Percentiles rank a stretch among this genome's conserved stretches.
These are phyloP conservation scores for Starmerella vaccinii DNA, from an alignment of 805 yeast species.

Conservation along the genomic window DNA sequence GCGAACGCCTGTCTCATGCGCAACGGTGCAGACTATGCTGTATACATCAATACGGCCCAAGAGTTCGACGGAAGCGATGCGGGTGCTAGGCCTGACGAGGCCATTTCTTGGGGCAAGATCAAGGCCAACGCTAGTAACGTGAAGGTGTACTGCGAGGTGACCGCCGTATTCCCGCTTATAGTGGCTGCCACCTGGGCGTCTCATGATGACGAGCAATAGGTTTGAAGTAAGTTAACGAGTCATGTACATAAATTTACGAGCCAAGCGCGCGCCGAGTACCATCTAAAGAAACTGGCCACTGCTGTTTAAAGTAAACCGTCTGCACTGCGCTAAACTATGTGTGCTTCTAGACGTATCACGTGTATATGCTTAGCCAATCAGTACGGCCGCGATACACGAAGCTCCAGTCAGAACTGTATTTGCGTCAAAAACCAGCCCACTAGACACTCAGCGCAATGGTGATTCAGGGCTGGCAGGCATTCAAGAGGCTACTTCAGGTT, in stretches of 20 bases:
- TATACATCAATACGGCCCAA: slow-evolving; percentile 94
- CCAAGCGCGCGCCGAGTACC: too few relatives aligned
- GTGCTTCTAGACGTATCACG: neutral
- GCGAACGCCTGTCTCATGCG: slow-evolving; percentile 98
- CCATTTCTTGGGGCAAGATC: slow-evolving; percentile 97
- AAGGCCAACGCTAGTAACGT: slow-evolving; percentile 86
- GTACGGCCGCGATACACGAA: neutral
- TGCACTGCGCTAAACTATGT: neutral
- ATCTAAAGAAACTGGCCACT: too few relatives aligned
- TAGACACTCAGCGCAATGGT: too few relatives aligned
- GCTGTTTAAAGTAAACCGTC: too few relatives aligned
- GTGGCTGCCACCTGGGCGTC: slow-evolving; percentile 95
- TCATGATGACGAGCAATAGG: slow-evolving; percentile 5
- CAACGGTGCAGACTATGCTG: slow-evolving; percentile 98
- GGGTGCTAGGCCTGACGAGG: slow-evolving; percentile 98
- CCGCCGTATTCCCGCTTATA: slow-evolving; percentile 86
- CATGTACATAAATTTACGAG: neutral
- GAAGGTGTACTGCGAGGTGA: slow-evolving; percentile 91
- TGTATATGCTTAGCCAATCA: slow-evolving; percentile 1
- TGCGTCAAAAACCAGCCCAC: too few relatives aligned
- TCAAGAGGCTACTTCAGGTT: slow-evolving; percentile 34
- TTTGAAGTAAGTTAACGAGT: neutral
- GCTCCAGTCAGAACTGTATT: too few relatives aligned
- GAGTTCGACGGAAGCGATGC: slow-evolving; percentile 99
- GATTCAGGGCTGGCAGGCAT: slow-evolving; percentile 11